Evolutionary conservation across 116 monocot species (phyloP).

Genomic region (Phalaenopsis hybrid): DNA sequence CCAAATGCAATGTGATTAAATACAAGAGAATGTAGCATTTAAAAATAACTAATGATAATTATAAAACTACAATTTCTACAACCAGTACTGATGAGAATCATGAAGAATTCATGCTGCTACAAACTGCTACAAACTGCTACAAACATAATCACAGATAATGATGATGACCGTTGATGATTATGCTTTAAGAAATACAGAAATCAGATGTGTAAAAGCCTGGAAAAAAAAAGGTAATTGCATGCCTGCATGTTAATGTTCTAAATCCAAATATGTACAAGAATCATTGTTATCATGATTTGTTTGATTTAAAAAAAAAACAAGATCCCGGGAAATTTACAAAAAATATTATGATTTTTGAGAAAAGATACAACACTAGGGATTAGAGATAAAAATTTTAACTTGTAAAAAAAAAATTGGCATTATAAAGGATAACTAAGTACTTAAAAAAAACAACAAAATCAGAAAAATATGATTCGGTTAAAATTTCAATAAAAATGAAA

Average conservation of each 20-base stretch:
- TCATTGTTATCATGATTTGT: conserved; percentile 1
- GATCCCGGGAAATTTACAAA: neutral
- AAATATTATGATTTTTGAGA: neutral
- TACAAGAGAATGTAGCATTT: neutral
- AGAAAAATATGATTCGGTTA: neutral
- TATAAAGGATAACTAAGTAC: neutral
- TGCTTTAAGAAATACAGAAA: neutral
- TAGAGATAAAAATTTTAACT: neutral
- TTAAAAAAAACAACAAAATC: neutral
- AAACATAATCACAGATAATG: neutral
- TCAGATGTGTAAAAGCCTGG: neutral
- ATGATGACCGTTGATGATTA: neutral
- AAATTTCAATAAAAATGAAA: conserved; percentile 2
- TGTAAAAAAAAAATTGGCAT: neutral
- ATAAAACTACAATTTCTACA: neutral
- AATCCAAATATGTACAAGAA: neutral
- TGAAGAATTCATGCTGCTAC: neutral
- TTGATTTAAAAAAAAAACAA: neutral
- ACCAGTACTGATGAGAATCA: neutral
- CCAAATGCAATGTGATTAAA: neutral
- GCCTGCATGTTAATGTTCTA: neutral
- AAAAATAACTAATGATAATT: neutral
- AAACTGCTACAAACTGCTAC: neutral
- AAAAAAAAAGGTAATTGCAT: neutral
- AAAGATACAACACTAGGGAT: neutral